A percentile compares a stretch with the other conserved stretches of the same genome.
Evolutionary conservation across 2,329 filamentous ascomycete genomes (phyloP).

Genomic region (Nemania sp.): DNA sequence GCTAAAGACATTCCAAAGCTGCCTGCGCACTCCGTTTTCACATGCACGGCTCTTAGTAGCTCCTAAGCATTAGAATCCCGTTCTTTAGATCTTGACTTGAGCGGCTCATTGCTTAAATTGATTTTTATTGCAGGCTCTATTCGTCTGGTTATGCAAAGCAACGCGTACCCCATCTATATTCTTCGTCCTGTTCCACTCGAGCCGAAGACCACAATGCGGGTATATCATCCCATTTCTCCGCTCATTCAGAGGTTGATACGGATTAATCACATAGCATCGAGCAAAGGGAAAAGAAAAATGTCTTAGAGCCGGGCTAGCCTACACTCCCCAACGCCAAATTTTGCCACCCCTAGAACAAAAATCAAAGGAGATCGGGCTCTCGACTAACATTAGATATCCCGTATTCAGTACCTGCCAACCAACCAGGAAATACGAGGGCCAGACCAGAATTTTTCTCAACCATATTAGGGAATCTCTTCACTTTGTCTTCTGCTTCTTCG

Average conservation of each 20-base stretch:
- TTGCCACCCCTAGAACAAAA: conserved; percentile 22
- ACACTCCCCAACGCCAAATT: conserved; percentile 36
- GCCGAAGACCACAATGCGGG: not conserved
- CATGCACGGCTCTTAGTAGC: not conserved
- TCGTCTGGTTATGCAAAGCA: not conserved
- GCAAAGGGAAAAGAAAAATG: conserved; percentile 1
- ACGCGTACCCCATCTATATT: not conserved
- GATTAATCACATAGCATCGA: not conserved
- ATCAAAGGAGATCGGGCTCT: not conserved
- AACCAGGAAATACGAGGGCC: conserved; percentile 2
- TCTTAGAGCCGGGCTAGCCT: conserved; percentile 20
- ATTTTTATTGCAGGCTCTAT: not conserved
- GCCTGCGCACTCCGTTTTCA: not conserved
- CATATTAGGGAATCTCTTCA: not conserved
- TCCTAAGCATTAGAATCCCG: not conserved
- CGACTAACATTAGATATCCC: conserved; percentile 20
- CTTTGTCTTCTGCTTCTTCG: conserved; percentile 46
- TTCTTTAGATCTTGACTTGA: not conserved
- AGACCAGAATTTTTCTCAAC: not conserved
- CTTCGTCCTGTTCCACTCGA: not conserved
- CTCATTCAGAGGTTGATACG: not conserved
- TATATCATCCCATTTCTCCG: not conserved
- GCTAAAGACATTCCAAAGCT: too few relatives aligned
- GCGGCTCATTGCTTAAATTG: not conserved
- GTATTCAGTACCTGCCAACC: conserved; percentile 12